Evolutionary conservation across 805 yeast species (phyloP).

Genomic region (Kazachstania viticola): DNA sequence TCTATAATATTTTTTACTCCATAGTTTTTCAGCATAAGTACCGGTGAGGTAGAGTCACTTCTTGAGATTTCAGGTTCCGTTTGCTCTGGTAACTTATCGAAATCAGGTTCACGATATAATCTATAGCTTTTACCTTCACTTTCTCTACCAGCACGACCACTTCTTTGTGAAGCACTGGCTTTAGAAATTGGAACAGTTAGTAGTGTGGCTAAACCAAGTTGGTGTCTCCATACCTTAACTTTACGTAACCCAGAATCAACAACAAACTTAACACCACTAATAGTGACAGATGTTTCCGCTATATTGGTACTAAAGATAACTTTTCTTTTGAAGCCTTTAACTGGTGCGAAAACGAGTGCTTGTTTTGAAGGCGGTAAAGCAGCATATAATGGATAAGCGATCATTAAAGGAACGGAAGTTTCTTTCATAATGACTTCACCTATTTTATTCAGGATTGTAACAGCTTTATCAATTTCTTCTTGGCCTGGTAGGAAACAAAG

Average conservation of each 20-base stretch:
- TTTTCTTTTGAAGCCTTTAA: slow-evolving; percentile 62
- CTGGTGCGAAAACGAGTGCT: slow-evolving; percentile 59
- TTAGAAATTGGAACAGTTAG: slow-evolving; percentile 86
- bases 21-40: slow-evolving; percentile 69
- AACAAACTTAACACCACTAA: slow-evolving; percentile 87
- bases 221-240: slow-evolving; percentile 91
- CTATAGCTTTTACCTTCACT: slow-evolving; percentile 81
- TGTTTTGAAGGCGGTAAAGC: slow-evolving; percentile 83
- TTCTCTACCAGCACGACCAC: slow-evolving; percentile 99
- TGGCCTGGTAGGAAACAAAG: slow-evolving; percentile 91
- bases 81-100: slow-evolving; percentile 49
- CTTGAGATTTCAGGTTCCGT: slow-evolving; percentile 91
- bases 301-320: slow-evolving; percentile 88
- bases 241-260: slow-evolving; percentile 88
- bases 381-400: slow-evolving; percentile 83
- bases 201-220: slow-evolving; percentile 82
- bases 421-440: slow-evolving; percentile 59
- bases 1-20: slow-evolving; percentile 73
- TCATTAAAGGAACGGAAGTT: slow-evolving; percentile 50
- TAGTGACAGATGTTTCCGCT: slow-evolving; percentile 96
- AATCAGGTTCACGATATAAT: slow-evolving; percentile 67
- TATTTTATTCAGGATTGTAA: slow-evolving; percentile 43
- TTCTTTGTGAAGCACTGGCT: slow-evolving; percentile 89
- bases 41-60: slow-evolving; percentile 75
- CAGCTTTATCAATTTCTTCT: slow-evolving; percentile 89